These are phyloP conservation scores for Syzygium aromaticum DNA, from an alignment of 345 rosid species.

Conservation along the genomic window DNA sequence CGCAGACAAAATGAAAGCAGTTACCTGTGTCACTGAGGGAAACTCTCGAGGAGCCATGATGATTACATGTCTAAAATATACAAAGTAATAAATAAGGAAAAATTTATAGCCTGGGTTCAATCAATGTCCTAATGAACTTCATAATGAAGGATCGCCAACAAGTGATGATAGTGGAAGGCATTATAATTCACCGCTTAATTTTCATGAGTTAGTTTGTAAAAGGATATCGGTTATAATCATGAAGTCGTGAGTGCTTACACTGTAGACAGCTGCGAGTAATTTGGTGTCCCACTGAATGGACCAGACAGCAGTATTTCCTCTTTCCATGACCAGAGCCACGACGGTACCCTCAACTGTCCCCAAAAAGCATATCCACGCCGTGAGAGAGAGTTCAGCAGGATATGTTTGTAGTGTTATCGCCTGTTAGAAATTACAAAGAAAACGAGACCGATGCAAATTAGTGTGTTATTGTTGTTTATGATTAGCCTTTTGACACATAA, in stretches of 20 bases:
- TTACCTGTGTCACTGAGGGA: not conserved
- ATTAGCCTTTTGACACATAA: not conserved
- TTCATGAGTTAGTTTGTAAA: not conserved
- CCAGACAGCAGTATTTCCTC: conserved; percentile 51
- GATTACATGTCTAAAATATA: fast-evolving
- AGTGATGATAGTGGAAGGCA: not conserved
- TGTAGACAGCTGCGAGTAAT: conserved; percentile 52
- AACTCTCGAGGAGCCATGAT: not conserved
- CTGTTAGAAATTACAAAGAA: conserved; percentile 12
- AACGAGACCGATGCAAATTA: not conserved
- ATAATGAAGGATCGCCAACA: not conserved
- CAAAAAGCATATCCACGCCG: conserved; percentile 69
- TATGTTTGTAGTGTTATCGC: conserved; percentile 52
- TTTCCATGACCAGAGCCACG: conserved; percentile 64
- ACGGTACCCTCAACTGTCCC: conserved; percentile 58
- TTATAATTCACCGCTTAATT: not conserved
- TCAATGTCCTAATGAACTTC: not conserved
- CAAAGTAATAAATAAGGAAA: not conserved
- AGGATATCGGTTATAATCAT: not conserved
- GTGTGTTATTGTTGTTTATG: not conserved
- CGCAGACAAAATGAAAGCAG: too few relatives aligned
- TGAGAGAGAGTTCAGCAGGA: conserved; percentile 76
- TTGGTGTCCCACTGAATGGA: conserved; percentile 63
- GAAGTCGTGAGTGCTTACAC: conserved; percentile 33
- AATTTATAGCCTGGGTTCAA: not conserved